phyloP scores from a whole-genome alignment of 139 green algal genomes.

The Raphidocelis subcapitata region DNA sequence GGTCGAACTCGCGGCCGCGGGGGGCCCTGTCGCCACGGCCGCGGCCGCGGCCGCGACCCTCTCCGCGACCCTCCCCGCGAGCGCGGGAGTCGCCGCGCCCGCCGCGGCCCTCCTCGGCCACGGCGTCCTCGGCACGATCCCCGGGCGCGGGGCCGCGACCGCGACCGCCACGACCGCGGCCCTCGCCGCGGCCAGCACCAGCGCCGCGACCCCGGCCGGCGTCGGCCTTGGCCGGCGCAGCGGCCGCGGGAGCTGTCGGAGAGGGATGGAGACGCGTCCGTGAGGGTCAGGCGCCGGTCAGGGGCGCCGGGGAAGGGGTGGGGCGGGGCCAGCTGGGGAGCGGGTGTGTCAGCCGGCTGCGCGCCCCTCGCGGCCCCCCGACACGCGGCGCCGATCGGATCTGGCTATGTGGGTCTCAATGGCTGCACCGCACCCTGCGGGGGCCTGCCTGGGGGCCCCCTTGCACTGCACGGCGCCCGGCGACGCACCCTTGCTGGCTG shows the following conservation, averaged over 20 bases:
- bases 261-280: too few species aligned
- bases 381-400: too few species aligned
- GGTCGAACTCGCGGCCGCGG: constrained; percentile 78
- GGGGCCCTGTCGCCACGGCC: constrained; percentile 25
- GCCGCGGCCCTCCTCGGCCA: constrained; percentile 9
- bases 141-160: background rate
- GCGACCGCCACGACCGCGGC: constrained; percentile 20
- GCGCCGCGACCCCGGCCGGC: constrained; percentile 7
- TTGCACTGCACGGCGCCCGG: too few species aligned
- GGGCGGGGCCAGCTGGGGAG: too few species aligned
- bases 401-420: too few species aligned
- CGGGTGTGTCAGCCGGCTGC: too few species aligned
- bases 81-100: background rate
- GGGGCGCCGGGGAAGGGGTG: too few species aligned
- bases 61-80: constrained; percentile 29
- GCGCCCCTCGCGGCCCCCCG: too few species aligned
- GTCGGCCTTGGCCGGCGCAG: constrained; percentile 20
- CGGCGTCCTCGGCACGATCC: constrained; percentile 20
- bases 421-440: too few species aligned
- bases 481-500: background rate
- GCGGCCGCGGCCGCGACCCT: constrained; percentile 33
- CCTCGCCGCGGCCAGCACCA: constrained; percentile 29
- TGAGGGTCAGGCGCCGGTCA: too few species aligned
- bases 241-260: background rate
- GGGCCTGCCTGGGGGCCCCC: too few species aligned